Conservation (phyloP, 805 yeast genomes). For the Ogataea pignaliae region DNA sequence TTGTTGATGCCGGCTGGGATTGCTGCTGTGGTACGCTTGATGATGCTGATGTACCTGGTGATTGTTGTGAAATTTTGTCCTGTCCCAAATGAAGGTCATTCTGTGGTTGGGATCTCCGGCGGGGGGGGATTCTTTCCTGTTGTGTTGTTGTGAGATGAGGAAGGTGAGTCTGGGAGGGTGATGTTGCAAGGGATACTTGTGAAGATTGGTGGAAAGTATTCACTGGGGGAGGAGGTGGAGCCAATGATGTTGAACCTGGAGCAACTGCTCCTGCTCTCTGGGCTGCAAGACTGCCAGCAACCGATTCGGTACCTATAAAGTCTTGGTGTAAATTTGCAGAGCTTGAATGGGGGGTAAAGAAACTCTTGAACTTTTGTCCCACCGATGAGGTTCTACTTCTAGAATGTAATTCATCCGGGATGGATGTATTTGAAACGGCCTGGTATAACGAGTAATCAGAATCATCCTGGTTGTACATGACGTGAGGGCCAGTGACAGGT, state of each 20-base stretch:
- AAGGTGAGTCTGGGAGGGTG: background rate
- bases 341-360: slow-evolving; percentile 23
- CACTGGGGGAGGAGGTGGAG: background rate
- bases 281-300: background rate
- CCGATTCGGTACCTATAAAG: slow-evolving; percentile 2
- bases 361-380: slow-evolving; percentile 27
- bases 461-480: slow-evolving; percentile 17
- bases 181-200: background rate
- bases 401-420: slow-evolving; percentile 12
- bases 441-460: slow-evolving; percentile 23
- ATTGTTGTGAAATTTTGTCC: background rate
- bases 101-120: slow-evolving; percentile 4
- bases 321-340: slow-evolving; percentile 12
- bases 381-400: slow-evolving; percentile 26
- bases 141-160: slow-evolving; percentile 8
- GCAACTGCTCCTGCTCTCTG: no score
- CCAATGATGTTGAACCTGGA: background rate
- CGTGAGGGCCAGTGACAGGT: slow-evolving; percentile 12
- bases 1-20: no score
- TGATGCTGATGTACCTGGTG: slow-evolving; percentile 1
- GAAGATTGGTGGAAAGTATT: background rate
- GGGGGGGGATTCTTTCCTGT: slow-evolving; percentile 3
- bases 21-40: slow-evolving; percentile 1
- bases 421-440: slow-evolving; percentile 18
- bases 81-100: background rate